Conservation (phyloP, 768 basidiomycete genomes). For the Serendipita indica region DNA sequence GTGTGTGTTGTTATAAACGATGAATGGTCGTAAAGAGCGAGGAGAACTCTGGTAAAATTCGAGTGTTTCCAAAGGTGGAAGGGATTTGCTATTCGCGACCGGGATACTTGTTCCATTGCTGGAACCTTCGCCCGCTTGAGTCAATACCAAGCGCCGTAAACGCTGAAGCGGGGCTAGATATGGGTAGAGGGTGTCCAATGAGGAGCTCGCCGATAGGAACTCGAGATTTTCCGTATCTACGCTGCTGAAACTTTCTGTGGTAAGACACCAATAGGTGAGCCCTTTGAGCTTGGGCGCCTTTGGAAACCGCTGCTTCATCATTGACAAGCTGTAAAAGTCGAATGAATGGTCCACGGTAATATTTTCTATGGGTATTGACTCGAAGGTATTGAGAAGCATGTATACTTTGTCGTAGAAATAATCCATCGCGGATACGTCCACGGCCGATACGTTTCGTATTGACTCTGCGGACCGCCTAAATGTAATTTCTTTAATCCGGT, state of each 20-base stretch:
- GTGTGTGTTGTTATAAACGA: not conserved
- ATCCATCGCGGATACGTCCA: not conserved
- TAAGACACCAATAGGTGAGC: not conserved
- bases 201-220: not conserved
- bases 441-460: not conserved
- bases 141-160: not conserved
- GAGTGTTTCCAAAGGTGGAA: not conserved
- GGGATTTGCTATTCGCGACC: not conserved
- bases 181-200: not conserved
- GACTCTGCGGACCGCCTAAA: not conserved
- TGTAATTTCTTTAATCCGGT: not conserved
- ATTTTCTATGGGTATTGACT: not conserved
- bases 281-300: not conserved
- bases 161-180: not conserved
- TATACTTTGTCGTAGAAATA: not conserved
- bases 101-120: not conserved
- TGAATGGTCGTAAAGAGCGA: not conserved
- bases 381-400: not conserved
- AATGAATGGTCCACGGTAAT: conserved; percentile 1
- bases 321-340: conserved; percentile 5
- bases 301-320: not conserved
- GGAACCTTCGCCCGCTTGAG: not conserved
- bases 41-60: conserved; percentile 3
- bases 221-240: not conserved
- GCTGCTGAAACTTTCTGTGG: not conserved